Base-by-base conservation (phyloP, 306 rosid genomes). In the Quercus alba region DNA sequence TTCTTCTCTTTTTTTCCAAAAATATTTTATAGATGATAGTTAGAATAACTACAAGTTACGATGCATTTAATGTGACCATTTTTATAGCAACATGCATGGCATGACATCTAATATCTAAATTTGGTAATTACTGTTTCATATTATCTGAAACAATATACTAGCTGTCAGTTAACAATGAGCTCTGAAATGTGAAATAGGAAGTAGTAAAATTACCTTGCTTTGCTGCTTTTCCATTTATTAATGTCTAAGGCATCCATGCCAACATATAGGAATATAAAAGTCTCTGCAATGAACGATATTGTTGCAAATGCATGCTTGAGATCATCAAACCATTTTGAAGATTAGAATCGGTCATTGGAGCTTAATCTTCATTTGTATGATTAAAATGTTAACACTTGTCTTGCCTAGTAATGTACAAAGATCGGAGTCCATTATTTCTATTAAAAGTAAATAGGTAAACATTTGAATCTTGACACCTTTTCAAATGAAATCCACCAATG, bases 271-370 rank as follows among this genome's bases (percentile, higher is more conserved):
- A 94, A 94, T 80, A 94, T 89, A 85, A 92, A 92, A 49, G 93
- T 89, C 84, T 94, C 97, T 7, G 93, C 89, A 78, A 92, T 87
- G 87, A 94, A 94, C 18, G 97, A 94, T 74, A 94, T 83, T 70
- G 97, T 90, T 54, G 97, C 97, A 81, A 94, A 94, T 35, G 97
- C 79, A 80, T 92, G 97, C 94, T 97, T 94, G 93, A 80, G 86
- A 87, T 74, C 57, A 67, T 26, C 21, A 38, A 73, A 81, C 52
- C 8, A 63, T 66, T 56, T 62, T 41, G 25, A 21, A 35, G 56
- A 74, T 58, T 77, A 71, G 55, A n/a, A 77, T 71, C 38, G 17
- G 6, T 28, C 56, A 35, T 18, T 21, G n/a, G 13, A n/a, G 10
- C 12, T 19, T 21, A 67, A 8, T 67, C 15, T 49, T 49, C 54